phyloP scores from a whole-genome alignment of 345 rosid species.

The Rhodomyrtus tomentosa region DNA sequence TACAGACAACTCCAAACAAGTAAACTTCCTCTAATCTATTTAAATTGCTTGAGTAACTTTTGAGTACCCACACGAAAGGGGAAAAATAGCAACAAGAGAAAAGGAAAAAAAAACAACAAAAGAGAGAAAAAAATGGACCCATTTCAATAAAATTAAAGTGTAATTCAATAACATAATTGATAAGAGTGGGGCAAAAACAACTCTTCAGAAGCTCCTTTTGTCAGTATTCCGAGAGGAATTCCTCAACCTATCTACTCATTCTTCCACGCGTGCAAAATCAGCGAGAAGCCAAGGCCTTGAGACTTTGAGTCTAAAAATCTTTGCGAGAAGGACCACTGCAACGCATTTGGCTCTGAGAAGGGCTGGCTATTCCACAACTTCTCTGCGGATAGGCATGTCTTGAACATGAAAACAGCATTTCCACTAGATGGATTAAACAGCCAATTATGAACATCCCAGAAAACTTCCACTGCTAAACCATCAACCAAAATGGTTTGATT shows the following conservation, averaged over 20 bases:
- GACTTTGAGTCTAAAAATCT: conserved; percentile 49
- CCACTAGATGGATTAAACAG: conserved; percentile 60
- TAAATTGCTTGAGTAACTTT: conserved; percentile 10
- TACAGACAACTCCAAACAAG: conserved; percentile 2
- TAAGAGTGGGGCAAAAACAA: conserved; percentile 17
- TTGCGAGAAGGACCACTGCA: conserved; percentile 53
- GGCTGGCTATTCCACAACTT: conserved; percentile 56
- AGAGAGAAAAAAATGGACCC: conserved; percentile 8
- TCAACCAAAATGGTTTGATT: conserved; percentile 67
- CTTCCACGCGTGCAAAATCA: conserved; percentile 89
- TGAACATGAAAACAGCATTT: conserved; percentile 89
- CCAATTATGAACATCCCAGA: conserved; percentile 95
- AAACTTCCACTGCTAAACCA: conserved; percentile 66
- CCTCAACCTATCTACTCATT: conserved; percentile 36
- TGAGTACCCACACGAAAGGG: not conserved
- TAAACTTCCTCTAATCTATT: conserved; percentile 20
- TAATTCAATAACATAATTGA: conserved; percentile 24
- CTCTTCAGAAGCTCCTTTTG: conserved; percentile 23
- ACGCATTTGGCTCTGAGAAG: conserved; percentile 30
- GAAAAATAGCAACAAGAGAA: not conserved
- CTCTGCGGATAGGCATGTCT: conserved; percentile 63
- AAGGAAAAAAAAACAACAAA: not conserved
- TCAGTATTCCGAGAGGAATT: conserved; percentile 29
- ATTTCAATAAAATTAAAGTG: conserved; percentile 17
- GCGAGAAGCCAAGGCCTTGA: conserved; percentile 61